Evolutionary conservation across 148 eudicot species (phyloP), one percentile per base, ranked within the genome.

Genomic region (Cornus controversa): DNA sequence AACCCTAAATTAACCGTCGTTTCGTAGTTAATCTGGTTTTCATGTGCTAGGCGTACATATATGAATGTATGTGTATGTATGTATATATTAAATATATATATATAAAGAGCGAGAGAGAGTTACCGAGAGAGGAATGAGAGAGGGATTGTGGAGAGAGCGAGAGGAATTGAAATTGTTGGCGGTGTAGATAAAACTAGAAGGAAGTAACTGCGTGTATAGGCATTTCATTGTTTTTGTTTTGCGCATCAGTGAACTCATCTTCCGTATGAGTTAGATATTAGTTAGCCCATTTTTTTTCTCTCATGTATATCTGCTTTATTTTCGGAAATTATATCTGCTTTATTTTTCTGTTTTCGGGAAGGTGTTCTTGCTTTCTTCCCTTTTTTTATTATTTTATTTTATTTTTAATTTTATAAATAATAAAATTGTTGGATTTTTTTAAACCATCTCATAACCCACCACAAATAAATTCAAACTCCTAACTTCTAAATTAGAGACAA

Each of bases 141-240:
- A 77, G 42, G 73, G 77, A 60, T 23, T 62, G 16, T 36, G 73
- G 77, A 27, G 63, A 79, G 36, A 60, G 78, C 57, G 80, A 74
- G 78, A 45, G 24, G 54, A 57, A 22, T 80, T 81, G 66, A n/a
- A 25, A 60, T 36, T 24, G 75, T 14, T 58, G 53, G 69, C 14
- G 70, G 1, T 40, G 72, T 10, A 15, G 78, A 8, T 53, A 26
- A 79, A 11, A 24, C 42, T 74, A 18, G 23, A 40, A 73, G 25
- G 75, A 13, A 80, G 75, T 25, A 75, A 76, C 40, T 70, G 82
- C 31, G 81, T 63, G 66, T 82, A 70, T n/a, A 88, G 69, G 72
- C 82, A 81, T 78, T 80, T 80, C 94, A 90, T 92, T 60, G 70
- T 74, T 81, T 82, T 92, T 75, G 53, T 74, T 80, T 80, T 86